Evolutionary conservation across 352 stramenopile species (phyloP).

Genomic region (Phytophthora chlamydospora): DNA sequence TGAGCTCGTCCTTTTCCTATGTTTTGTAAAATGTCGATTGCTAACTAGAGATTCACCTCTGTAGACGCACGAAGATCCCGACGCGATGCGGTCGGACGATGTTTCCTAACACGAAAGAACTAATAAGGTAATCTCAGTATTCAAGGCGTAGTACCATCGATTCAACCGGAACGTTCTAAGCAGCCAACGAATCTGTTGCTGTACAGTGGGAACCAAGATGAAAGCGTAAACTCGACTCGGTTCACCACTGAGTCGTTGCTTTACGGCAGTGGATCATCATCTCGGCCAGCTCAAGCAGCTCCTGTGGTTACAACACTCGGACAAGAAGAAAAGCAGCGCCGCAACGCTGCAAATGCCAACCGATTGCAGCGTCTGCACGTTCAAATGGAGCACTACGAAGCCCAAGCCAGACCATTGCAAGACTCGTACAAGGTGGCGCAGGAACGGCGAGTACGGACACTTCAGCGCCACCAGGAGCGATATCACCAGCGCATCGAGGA

Average conservation of each 20-base stretch:
- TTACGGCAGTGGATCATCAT: conserved; percentile 41
- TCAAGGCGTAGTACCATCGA: not conserved
- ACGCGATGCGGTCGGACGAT: conserved; percentile 52
- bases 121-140: conserved; percentile 37
- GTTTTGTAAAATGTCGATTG: not conserved
- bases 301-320: conserved; percentile 37
- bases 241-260: conserved; percentile 53
- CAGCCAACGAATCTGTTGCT: not conserved
- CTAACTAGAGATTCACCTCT: conserved; percentile 5
- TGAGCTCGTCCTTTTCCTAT: conserved; percentile 9
- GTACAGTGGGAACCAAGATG: conserved; percentile 18
- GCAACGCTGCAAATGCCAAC: conserved; percentile 36
- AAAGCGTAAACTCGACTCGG: not conserved
- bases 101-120: conserved; percentile 40
- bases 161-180: not conserved
- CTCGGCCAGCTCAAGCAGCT: not conserved
- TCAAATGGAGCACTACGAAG: conserved; percentile 46
- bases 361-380: conserved; percentile 49
- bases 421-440: conserved; percentile 36
- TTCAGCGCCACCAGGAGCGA: conserved; percentile 48
- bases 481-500: conserved; percentile 49
- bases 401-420: conserved; percentile 29
- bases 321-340: conserved; percentile 58
- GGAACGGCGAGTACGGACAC: conserved; percentile 43
- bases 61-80: conserved; percentile 41